Evolutionary conservation across 1,284 basidiomycete genomes (phyloP).

Genomic region (Ganoderma meredithae): DNA sequence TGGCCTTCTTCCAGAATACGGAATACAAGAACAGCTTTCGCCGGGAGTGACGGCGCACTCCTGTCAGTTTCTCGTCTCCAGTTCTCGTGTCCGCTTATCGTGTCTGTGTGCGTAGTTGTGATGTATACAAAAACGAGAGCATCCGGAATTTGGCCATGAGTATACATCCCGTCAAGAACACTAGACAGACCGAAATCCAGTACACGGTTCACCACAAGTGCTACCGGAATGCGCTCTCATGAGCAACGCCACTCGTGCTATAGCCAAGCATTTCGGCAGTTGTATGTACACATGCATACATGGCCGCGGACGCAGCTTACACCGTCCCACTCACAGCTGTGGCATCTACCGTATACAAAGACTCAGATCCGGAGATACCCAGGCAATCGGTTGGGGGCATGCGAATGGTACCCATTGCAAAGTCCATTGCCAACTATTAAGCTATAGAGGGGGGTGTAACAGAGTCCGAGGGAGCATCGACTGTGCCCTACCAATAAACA

Average conservation of each 20-base stretch:
- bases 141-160: too few relatives aligned
- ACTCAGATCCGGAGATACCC: neutral
- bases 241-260: neutral
- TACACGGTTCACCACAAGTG: neutral
- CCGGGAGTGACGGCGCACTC: constrained; percentile 15
- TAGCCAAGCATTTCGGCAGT: neutral
- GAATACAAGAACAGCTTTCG: constrained; percentile 31
- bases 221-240: neutral
- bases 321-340: neutral
- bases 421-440: neutral
- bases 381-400: neutral
- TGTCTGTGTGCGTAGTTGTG: neutral
- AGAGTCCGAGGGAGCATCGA: neutral
- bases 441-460: neutral
- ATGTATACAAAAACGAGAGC: too few relatives aligned
- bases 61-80: neutral
- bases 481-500: neutral
- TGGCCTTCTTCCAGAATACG: constrained; percentile 19
- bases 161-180: too few relatives aligned
- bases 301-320: neutral
- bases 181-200: too few relatives aligned
- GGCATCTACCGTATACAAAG: neutral
- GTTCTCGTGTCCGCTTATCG: neutral
- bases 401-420: neutral
- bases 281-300: neutral